Evolutionary conservation across 1,284 basidiomycete genomes (phyloP).

Genomic region (Chalciporus sp.): DNA sequence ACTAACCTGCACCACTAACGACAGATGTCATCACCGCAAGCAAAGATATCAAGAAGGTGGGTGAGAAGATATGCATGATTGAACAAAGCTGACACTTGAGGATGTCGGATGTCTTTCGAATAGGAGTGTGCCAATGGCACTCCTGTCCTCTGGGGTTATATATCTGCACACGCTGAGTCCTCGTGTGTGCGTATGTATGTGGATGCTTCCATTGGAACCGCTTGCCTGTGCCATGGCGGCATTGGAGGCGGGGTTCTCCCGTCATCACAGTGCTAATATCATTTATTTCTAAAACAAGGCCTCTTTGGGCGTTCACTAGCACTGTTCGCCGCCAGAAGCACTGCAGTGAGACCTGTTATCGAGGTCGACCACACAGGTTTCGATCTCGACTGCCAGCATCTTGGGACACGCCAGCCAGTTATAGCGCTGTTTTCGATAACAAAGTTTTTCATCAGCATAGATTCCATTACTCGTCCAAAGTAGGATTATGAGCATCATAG

Average conservation of each 20-base stretch:
- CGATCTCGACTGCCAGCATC: not conserved
- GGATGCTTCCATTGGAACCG: not conserved
- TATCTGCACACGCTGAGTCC: conserved; percentile 3
- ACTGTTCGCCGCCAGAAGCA: not conserved
- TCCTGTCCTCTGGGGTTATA: conserved; percentile 7
- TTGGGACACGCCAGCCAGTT: too few relatives aligned
- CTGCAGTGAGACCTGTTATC: not conserved
- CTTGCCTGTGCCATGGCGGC: not conserved
- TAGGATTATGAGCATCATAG: too few relatives aligned
- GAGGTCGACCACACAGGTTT: conserved; percentile 2
- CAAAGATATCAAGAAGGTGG: conserved; percentile 11
- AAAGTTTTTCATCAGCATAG: not conserved
- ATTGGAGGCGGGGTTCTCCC: not conserved
- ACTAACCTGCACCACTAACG: conserved; percentile 12
- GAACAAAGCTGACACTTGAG: too few relatives aligned
- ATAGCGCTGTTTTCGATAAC: too few relatives aligned
- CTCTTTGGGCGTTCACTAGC: not conserved
- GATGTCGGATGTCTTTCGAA: too few relatives aligned
- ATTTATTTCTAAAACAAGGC: conserved; percentile 1
- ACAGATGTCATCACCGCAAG: conserved; percentile 10
- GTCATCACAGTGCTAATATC: not conserved
- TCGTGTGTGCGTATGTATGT: not conserved
- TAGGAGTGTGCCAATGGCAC: not conserved
- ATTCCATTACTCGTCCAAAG: not conserved
- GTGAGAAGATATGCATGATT: conserved; percentile 15